These are phyloP conservation scores for Chlamydomonas sp. DNA, from an alignment of 139 green algal genomes.

Conservation along the genomic window DNA sequence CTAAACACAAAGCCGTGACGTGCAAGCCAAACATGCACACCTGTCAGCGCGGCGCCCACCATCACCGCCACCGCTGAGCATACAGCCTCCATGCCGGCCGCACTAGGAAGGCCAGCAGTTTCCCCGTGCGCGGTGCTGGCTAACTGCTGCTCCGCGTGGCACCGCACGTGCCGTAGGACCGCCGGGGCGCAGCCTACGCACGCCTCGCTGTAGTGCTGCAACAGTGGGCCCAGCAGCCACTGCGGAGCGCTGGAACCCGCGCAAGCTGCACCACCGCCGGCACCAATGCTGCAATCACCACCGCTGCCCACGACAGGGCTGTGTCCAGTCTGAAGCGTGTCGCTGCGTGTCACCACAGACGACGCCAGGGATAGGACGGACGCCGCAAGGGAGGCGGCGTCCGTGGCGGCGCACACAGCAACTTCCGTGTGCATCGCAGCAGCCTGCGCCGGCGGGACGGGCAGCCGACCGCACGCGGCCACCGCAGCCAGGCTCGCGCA, in stretches of 20 bases:
- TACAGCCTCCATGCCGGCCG: background rate
- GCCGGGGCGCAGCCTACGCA: background rate
- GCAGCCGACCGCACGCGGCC: constrained; percentile 5
- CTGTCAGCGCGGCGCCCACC: too few species aligned
- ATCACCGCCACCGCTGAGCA: too few species aligned
- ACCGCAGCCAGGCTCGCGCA: constrained; percentile 4
- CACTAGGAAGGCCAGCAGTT: background rate
- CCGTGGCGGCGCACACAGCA: too few species aligned
- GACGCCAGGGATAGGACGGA: too few species aligned
- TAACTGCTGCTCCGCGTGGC: background rate
- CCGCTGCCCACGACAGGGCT: too few species aligned
- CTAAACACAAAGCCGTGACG: too few species aligned
- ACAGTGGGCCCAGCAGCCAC: constrained; percentile 14
- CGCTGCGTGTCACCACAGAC: too few species aligned
- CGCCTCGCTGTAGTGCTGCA: constrained; percentile 18
- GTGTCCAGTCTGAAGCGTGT: too few species aligned
- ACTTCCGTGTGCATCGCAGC: background rate
- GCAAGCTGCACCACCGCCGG: background rate
- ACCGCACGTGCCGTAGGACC: background rate
- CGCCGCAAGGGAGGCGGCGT: too few species aligned
- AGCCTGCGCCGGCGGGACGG: background rate
- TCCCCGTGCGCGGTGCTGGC: background rate
- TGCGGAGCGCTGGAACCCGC: background rate
- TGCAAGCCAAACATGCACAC: too few species aligned
- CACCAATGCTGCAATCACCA: too few species aligned